Percentiles rank a stretch among this genome's conserved stretches.
Evolutionary conservation across 352 stramenopile species (phyloP).

Genomic region (Phytopythium boreale): DNA sequence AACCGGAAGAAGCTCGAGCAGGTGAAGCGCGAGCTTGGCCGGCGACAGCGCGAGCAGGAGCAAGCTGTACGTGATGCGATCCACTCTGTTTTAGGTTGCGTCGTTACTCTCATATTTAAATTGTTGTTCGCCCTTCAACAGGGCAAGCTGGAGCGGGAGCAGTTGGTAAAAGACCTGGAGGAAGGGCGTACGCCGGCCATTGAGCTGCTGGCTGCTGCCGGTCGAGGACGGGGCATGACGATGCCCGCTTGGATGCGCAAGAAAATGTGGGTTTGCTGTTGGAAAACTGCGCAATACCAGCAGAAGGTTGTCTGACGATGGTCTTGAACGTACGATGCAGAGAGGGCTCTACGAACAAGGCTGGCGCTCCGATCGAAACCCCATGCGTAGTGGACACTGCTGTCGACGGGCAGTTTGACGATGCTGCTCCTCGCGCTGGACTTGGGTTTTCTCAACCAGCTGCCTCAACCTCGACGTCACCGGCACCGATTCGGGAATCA

Average conservation of each 20-base stretch:
- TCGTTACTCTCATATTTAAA: background rate
- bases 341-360: constrained; percentile 29
- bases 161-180: constrained; percentile 67
- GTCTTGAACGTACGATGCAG: constrained; percentile 24
- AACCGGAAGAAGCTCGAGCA: constrained; percentile 77
- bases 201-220: constrained; percentile 43
- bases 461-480: background rate
- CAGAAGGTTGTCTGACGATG: background rate
- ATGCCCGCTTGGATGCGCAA: constrained; percentile 92
- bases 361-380: background rate
- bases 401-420: constrained; percentile 54
- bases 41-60: constrained; percentile 73
- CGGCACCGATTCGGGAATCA: background rate
- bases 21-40: constrained; percentile 78
- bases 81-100: background rate
- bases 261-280: constrained; percentile 61
- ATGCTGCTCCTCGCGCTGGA: constrained; percentile 29
- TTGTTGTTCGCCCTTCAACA: constrained; percentile 13
- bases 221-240: constrained; percentile 86
- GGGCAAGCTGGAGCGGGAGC: constrained; percentile 64
- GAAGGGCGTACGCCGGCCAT: constrained; percentile 60
- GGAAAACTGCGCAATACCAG: background rate
- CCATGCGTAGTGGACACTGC: background rate
- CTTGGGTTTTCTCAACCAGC: constrained; percentile 22
- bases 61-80: constrained; percentile 33